Base-by-base conservation (phyloP, 2,329 filamentous ascomycete genomes). In the Ilyonectria mors-panacis region DNA sequence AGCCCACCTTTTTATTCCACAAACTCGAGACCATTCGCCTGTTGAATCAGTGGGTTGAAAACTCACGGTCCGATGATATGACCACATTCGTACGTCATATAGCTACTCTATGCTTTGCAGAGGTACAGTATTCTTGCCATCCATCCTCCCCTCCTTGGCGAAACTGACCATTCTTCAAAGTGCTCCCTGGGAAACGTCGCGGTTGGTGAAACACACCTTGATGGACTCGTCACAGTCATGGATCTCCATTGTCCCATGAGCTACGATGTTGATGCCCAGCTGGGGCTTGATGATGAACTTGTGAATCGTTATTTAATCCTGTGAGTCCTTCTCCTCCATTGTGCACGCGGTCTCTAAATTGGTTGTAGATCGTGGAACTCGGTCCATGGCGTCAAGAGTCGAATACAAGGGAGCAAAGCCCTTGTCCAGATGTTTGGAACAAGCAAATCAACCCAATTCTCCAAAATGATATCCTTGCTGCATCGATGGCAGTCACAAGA, bases 21-120 rank as follows among this genome's bases (percentile, higher is more conserved):
- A 75, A 75, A 56, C 58, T 75, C 1, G 69, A 69, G 0, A 70
- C 69, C 0, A 74, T 75, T 2, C 63, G 63, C 0, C 30, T 75
- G 1, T 51, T 75, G 17, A 75, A 75, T 1, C 33, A 23, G 1
- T 75, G 73, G 68, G 13, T 75, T 3, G 42, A 65, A 1, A 51
- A 70, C 6, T 55, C 67, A 4, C 59, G 63, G 0, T 48, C 66
- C 1, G 65, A 59, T 0, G 68, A 59, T 0, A 42, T 75, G 4
- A 69, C 71, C 60, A 71, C 69, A 2, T 70, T 72, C 0, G 68
- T 75, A 1, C 60, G 70, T 0, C 67, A 75, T 15, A 70, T 75
- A 1, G 70, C 72, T 0, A 67, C 70, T 0, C 35, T 75, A 0
- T 75, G 66, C 6, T 65, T 74, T 8, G 65, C 68, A 2, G 73